phyloP scores from a whole-genome alignment of 1,139 yeast genomes.

The Geotrichum citri-aurantii region DNA sequence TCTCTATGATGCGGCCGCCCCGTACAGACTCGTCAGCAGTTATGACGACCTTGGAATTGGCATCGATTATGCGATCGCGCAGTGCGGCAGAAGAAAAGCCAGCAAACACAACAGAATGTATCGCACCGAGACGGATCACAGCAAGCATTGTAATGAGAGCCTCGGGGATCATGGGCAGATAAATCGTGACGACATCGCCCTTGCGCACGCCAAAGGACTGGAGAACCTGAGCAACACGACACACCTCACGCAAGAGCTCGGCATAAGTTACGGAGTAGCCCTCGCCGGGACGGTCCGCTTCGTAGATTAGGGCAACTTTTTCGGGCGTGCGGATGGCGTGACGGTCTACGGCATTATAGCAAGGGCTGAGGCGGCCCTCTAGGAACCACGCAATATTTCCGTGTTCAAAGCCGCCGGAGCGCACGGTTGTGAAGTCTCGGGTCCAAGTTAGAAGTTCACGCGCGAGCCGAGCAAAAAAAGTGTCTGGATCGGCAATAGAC shows the following conservation, averaged over 20 bases:
- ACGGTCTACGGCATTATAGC: conserved; percentile 72
- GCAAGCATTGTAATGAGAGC: conserved; percentile 70
- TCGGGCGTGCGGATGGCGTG: conserved; percentile 68
- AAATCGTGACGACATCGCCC: conserved; percentile 82
- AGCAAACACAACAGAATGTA: conserved; percentile 80
- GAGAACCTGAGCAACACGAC: conserved; percentile 44
- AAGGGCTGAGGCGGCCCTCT: conserved; percentile 71
- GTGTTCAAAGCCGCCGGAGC: conserved; percentile 51
- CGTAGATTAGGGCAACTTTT: conserved; percentile 69
- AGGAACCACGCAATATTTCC: conserved; percentile 75
- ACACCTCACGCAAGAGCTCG: conserved; percentile 63
- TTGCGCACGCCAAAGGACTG: conserved; percentile 56
- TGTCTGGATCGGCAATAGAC: conserved; percentile 60
- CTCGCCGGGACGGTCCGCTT: conserved; percentile 68
- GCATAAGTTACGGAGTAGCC: conserved; percentile 64
- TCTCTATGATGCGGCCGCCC: conserved; percentile 78
- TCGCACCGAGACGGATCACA: conserved; percentile 70
- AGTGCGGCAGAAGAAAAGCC: conserved; percentile 77
- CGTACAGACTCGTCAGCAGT: conserved; percentile 78
- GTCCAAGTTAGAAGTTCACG: conserved; percentile 55
- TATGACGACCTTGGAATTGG: conserved; percentile 64
- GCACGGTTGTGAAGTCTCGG: conserved; percentile 53
- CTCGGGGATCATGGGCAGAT: conserved; percentile 83
- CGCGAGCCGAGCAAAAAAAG: conserved; percentile 62
- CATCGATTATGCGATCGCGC: conserved; percentile 71